These are phyloP conservation scores for Annona squamosa DNA, from an alignment of 164 flowering plant genomes.

Conservation along the genomic window DNA sequence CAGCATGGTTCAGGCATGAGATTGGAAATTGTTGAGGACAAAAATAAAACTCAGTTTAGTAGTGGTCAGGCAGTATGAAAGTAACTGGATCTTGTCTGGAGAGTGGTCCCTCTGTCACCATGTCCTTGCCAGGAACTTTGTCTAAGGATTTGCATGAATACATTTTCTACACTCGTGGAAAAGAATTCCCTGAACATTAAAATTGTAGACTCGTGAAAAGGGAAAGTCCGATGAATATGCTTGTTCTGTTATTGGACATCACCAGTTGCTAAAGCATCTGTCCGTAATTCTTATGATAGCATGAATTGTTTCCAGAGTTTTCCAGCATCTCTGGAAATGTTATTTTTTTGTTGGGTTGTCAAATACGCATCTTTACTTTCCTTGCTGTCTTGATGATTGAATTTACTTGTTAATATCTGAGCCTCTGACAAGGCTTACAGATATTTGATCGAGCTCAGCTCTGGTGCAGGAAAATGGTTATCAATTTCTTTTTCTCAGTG, in stretches of 20 bases:
- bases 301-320: neutral
- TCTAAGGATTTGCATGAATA: neutral
- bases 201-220: no score
- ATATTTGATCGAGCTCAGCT: neutral
- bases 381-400: neutral
- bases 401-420: neutral
- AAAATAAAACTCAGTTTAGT: no score
- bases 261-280: neutral
- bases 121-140: no score
- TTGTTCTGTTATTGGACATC: neutral
- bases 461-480: slow-evolving; percentile 86
- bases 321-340: neutral
- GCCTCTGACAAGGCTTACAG: neutral
- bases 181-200: neutral
- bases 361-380: neutral
- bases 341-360: neutral
- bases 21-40: neutral
- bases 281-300: neutral
- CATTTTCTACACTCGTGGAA: no score
- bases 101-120: neutral
- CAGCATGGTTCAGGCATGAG: neutral
- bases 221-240: neutral
- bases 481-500: slow-evolving; percentile 90
- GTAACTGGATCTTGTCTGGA: neutral
- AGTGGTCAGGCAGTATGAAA: neutral